phyloP scores from a whole-genome alignment of 345 rosid species.

The Euphorbia peplus region DNA sequence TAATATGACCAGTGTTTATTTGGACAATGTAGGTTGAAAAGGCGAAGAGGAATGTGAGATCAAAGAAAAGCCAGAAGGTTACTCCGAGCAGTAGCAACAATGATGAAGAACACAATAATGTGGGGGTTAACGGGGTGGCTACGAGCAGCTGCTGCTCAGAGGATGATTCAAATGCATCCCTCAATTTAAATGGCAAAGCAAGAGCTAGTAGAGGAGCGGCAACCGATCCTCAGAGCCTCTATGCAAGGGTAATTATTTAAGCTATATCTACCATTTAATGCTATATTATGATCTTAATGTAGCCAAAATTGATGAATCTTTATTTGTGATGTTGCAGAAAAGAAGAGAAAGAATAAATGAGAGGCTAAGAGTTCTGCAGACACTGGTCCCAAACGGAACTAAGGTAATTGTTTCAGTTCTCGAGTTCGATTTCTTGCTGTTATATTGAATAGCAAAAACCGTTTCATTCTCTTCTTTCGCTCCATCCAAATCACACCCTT shows the following conservation, averaged over 20 bases:
- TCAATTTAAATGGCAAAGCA: conserved; percentile 58
- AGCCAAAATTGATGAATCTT: background rate
- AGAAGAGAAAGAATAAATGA: conserved; percentile 86
- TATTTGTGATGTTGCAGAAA: conserved; percentile 45
- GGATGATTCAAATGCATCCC: conserved; percentile 46
- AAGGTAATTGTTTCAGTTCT: conserved; percentile 38
- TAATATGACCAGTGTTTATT: background rate
- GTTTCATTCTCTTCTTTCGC: too few species aligned
- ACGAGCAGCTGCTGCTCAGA: conserved; percentile 54
- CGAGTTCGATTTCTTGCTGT: too few species aligned
- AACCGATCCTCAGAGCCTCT: conserved; percentile 79
- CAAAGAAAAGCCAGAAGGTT: conserved; percentile 36
- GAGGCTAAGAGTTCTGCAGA: conserved; percentile 72
- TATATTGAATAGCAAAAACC: too few species aligned
- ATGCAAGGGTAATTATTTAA: conserved; percentile 60
- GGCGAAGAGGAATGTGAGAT: conserved; percentile 39
- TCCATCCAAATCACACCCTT: too few species aligned
- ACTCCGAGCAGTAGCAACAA: conserved; percentile 23
- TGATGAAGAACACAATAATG: conserved; percentile 40
- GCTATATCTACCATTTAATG: background rate
- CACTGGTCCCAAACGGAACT: conserved; percentile 86
- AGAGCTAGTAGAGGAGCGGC: conserved; percentile 79
- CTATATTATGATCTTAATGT: too few species aligned
- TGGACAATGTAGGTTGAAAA: conserved; percentile 31
- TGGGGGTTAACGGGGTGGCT: conserved; percentile 24